Evolutionary conservation across 2,329 filamentous ascomycete species (phyloP), one percentile per base, ranked within the genome.

Genomic region (Lachnum nothofagi): DNA sequence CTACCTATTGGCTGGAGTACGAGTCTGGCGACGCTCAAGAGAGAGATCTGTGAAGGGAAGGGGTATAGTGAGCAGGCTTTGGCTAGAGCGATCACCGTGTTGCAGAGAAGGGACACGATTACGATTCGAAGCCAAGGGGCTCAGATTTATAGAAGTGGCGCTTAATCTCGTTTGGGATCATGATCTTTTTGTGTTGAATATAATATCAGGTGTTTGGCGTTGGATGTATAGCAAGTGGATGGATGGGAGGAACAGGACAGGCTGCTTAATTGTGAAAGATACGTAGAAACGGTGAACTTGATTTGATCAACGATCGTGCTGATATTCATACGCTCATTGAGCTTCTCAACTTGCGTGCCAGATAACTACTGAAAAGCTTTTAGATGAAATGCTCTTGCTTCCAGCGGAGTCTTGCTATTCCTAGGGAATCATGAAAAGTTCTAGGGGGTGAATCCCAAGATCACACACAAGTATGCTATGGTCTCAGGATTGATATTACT

Each of bases 1-100:
- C 72, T 98, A 60, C 91, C 93, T 1, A 93, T 98, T 58, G 93
- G 93, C 17, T 98, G 91, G 88, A 93, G 87, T 63, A 95, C 91
- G 1, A 95, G 87, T 63, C 69, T 97, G 49, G 86, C 88, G 0
- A 95, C 88, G 1, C 70, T 98, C 56, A 81, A 87, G 54, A 79
- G 88, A 39, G 93, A 98, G 67, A 91, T 98, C 75, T 89, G 95
- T 4, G 90, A 95, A 62, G 85, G 86, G 12, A 89, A 91, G 67
- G 89, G 89, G 0, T 97, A 91, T 69, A 89, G 81, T 55, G 93
- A 97, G 69, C 85, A 89, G 65, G 84, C 83, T 14, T 75, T 98
- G 24, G 91, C 91, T 57, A 75, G 91, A 59, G 88, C 91, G 0
- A 67, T 98, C 60, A 83, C 91, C 72, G 80, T 97, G 14, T 70